Evolutionary conservation across 441 rosid genomes (phyloP), one percentile per base, ranked within the genome.

Genomic region (Erodium texanum): DNA sequence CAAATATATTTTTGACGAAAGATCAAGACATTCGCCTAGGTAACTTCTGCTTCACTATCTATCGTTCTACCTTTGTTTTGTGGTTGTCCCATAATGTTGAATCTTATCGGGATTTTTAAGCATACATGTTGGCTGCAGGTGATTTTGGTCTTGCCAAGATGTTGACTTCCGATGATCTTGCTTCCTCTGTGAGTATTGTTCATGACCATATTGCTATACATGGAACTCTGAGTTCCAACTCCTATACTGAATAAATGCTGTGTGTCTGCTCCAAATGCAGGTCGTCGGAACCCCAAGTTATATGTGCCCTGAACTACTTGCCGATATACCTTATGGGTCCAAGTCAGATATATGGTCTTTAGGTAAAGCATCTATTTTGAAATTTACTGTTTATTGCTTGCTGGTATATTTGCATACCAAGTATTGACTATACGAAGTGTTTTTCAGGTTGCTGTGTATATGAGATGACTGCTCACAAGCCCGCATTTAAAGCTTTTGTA

Each of bases 241-340:
- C 58, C 80, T 54, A 68, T 1, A 19, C 19, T 24, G 66, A 66
- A 20, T 11, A 61, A 24, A 61, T 41, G 64, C 32, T 68, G 62
- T 7, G 16, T 73, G 54, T 74, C 75, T 19, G 24, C 10, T 70
- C 66, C 48, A 56, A 69, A 72, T 76, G 65, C 81, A 95, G 99
- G 99, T 95, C 65, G 99, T 95, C 77, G 99, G 99, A 76, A 95
- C 99, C 59, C 99, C 99, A n/a, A 95, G 97, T 79, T 95, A 92
- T 79, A 95, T 95, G 99, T 95, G 99, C 71, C 99, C 98, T 1
- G 99, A 95, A 86, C 93, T 95, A 62, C 96, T 95, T 74, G 98
- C 99, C 74, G 99, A 95, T 78, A 89, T 95, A 76, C 99, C 99
- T 10, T 95, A 95, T 32, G 99, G 99, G 71, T 83, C 97, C 67